Evolutionary conservation across 345 rosid species (phyloP).

Genomic region (Arabis alpina): DNA sequence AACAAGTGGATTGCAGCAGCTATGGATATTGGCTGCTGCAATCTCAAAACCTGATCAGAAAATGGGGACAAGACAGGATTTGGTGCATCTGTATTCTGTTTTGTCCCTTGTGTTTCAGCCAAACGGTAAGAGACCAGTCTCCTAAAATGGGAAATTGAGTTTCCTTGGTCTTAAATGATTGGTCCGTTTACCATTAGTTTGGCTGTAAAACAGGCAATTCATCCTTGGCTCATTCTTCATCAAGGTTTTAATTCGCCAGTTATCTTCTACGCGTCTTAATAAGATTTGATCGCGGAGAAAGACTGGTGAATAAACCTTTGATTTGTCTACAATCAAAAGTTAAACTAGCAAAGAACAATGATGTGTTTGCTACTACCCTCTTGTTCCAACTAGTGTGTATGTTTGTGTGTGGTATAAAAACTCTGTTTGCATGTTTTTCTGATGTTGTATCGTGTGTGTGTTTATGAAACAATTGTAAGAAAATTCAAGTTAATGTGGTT

Average conservation of each 20-base stretch:
- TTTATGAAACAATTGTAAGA: neutral
- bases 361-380: constrained; percentile 25
- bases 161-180: constrained; percentile 6
- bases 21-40: constrained; percentile 54
- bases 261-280: constrained; percentile 3
- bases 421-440: constrained; percentile 10
- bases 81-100: neutral
- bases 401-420: neutral
- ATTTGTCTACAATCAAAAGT: constrained; percentile 3
- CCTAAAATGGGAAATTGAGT: constrained; percentile 10
- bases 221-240: constrained; percentile 66
- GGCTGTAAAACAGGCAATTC: constrained; percentile 87
- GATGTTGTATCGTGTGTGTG: constrained; percentile 3
- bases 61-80: constrained; percentile 23
- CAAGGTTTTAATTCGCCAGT: constrained; percentile 13
- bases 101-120: constrained; percentile 34
- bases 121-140: constrained; percentile 13
- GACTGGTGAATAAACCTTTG: neutral
- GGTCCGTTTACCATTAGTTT: constrained; percentile 46
- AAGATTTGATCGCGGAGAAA: neutral
- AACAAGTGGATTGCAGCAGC: constrained; percentile 72
- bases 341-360: constrained; percentile 23
- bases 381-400: constrained; percentile 18
- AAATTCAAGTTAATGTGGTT: neutral
- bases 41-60: constrained; percentile 54